These are phyloP conservation scores for Raphanus sativus DNA, from an alignment of 345 rosid genomes.

Conservation along the genomic window DNA sequence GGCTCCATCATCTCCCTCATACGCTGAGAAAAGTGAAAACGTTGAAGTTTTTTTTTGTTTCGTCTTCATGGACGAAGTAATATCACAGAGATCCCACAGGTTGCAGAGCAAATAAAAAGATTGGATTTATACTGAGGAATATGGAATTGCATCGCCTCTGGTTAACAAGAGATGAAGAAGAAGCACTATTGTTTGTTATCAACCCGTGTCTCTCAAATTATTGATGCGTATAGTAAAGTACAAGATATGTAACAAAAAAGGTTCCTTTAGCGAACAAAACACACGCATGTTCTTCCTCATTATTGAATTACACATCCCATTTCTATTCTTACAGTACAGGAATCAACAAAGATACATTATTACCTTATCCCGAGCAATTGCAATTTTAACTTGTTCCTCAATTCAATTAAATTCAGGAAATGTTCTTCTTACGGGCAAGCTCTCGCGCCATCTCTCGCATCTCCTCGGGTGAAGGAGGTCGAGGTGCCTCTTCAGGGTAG, in stretches of 20 bases:
- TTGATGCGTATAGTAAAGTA: not conserved
- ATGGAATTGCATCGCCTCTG: too few relatives aligned
- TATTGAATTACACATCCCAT: not conserved
- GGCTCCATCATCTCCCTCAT: too few relatives aligned
- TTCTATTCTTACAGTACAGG: not conserved
- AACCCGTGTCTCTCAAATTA: not conserved
- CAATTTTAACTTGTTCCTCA: not conserved
- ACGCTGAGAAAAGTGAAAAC: too few relatives aligned
- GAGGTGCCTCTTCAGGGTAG: conserved; percentile 28
- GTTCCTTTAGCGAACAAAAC: not conserved
- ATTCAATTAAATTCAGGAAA: not conserved
- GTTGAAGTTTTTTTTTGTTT: too few relatives aligned
- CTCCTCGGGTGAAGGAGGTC: conserved; percentile 48
- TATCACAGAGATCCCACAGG: too few relatives aligned
- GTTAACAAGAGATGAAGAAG: not conserved
- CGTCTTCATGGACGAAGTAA: too few relatives aligned
- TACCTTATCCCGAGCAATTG: not conserved
- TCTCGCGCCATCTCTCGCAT: conserved; percentile 56
- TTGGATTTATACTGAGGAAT: too few relatives aligned
- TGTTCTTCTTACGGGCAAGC: conserved; percentile 48
- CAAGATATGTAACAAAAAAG: not conserved
- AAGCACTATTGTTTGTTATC: not conserved
- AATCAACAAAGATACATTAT: not conserved
- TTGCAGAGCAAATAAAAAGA: too few relatives aligned
- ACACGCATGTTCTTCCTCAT: not conserved